Conservation (phyloP, 1,284 basidiomycete species). For the Sporisorium graminicola region DNA sequence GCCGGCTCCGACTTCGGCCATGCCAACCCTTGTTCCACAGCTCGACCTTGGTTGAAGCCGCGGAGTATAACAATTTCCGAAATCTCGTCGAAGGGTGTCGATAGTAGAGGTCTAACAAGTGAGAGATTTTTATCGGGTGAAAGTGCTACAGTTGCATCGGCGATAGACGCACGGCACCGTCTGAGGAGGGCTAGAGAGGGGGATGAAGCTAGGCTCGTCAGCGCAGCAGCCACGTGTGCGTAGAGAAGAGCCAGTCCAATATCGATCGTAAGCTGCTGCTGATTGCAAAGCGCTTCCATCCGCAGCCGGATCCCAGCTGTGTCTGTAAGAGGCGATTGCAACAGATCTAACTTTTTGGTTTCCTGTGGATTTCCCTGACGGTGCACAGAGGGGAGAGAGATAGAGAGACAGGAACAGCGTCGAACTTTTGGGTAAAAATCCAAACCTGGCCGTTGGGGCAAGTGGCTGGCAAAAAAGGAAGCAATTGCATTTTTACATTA, state of each 20-base stretch:
- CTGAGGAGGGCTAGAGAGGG: not conserved
- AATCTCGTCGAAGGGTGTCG: not conserved
- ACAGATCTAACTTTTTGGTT: not conserved
- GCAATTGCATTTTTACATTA: not conserved
- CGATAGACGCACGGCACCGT: too few species aligned
- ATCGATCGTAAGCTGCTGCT: conserved; percentile 3
- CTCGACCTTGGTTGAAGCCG: not conserved
- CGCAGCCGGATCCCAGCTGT: too few species aligned
- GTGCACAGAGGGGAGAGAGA: not conserved
- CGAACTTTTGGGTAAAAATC: conserved; percentile 22
- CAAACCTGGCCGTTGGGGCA: conserved; percentile 6
- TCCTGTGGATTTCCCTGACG: not conserved
- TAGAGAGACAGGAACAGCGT: not conserved
- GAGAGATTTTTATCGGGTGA: not conserved
- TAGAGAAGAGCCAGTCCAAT: too few species aligned
- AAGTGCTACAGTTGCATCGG: not conserved
- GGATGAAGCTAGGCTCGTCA: too few species aligned
- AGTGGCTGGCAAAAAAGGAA: not conserved
- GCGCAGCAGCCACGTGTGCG: conserved; percentile 1
- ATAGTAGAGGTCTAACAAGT: not conserved
- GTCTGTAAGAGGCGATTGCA: not conserved
- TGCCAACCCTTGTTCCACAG: not conserved
- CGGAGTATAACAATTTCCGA: not conserved
- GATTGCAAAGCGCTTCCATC: too few species aligned
- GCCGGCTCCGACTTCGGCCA: conserved; percentile 23